phyloP scores from a whole-genome alignment of 768 basidiomycete species.

The Mycena rosella region DNA sequence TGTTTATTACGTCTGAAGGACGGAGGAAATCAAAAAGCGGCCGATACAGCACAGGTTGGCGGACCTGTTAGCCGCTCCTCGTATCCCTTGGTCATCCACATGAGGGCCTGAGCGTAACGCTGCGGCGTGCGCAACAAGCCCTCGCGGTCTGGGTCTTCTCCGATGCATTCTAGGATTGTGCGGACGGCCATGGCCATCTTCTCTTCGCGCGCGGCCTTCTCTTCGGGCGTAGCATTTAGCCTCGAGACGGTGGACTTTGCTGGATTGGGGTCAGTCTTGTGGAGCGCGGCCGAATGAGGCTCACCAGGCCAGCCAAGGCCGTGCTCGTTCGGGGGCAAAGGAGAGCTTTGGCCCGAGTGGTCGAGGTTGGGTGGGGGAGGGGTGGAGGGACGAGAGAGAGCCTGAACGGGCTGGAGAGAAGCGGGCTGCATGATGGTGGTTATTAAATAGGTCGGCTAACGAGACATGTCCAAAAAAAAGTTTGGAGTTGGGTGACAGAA shows the following conservation, averaged over 20 bases:
- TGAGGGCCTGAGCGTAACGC: slow-evolving; percentile 94
- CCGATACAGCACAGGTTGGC: slow-evolving; percentile 25
- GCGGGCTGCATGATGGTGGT: too few species aligned
- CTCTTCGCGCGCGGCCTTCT: slow-evolving; percentile 78
- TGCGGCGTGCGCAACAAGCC: slow-evolving; percentile 93
- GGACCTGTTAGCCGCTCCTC: slow-evolving; percentile 93
- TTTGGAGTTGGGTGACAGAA: slow-evolving; percentile 8
- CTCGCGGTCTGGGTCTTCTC: slow-evolving; percentile 97
- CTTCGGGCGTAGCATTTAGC: slow-evolving; percentile 81
- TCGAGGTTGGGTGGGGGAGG: slow-evolving; percentile 49
- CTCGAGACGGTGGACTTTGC: slow-evolving; percentile 93
- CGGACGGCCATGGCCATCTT: slow-evolving; percentile 88
- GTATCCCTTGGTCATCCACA: slow-evolving; percentile 99
- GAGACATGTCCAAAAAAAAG: slow-evolving; percentile 1
- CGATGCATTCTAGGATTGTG: slow-evolving; percentile 95
- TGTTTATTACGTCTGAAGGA: slow-evolving; percentile 92
- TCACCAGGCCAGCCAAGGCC: slow-evolving; percentile 95
- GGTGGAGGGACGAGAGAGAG: slow-evolving; percentile 74
- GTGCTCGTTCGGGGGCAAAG: slow-evolving; percentile 55
- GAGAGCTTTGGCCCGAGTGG: slow-evolving; percentile 57
- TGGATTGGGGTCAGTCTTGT: slow-evolving; percentile 46
- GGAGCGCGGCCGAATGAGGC: slow-evolving; percentile 36
- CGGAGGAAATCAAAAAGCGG: slow-evolving; percentile 25
- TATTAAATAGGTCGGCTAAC: too few species aligned
- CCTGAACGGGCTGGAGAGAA: slow-evolving; percentile 61